Evolutionary conservation across 1,284 basidiomycete genomes (phyloP), one percentile per base, ranked within the genome.

Genomic region (Microbotryomycetes sp.): DNA sequence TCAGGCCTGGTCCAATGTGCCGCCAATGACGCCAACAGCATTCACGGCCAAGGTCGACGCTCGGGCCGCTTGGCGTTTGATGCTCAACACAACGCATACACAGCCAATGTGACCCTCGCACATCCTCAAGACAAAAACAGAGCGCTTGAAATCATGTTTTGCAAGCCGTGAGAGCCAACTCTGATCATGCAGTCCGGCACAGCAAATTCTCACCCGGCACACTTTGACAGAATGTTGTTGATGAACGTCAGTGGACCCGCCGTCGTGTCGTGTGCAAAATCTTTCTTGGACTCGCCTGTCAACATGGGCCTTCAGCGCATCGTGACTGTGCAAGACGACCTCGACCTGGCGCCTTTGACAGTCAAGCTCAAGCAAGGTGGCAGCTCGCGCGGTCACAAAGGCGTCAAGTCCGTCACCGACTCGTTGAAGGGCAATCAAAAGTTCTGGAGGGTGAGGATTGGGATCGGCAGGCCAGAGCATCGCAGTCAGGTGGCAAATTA

Each of bases 381-480:
- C 11, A 56, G 56, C 0, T 52, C 53, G 0, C 49, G 45, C 6
- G 63, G 57, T 1, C 58, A 57, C 56, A 67, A 67, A 47, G 66
- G 56, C 5, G 52, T 31, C 27, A 52, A 23, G 52, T 50, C 28
- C 30, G 21, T 24, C 3, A 46, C 24, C 23, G 41, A 31, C n/a
- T 46, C 56, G 46, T 29, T 56, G 21, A 41, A 41, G 18, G 48
- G 49, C 2, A 51, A 47, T 16, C 15, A 31, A 18, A 55, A 59
- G 5, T 65, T 62, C 21, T 51, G 54, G 26, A 41, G 62, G 5
- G 21, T 67, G 5, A 56, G 62, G 56, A 18, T 67, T 18, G 66
- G 66, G n/a, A 62, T 67, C n/a, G 66, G 66, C 9, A 55, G 66
- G 26, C 66, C 66, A n/a, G 54, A 48, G 21, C 31, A 48, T 7